Evolutionary conservation across 495 filamentous ascomycete genomes (phyloP).

Genomic region (Chaetomium cochliodes): DNA sequence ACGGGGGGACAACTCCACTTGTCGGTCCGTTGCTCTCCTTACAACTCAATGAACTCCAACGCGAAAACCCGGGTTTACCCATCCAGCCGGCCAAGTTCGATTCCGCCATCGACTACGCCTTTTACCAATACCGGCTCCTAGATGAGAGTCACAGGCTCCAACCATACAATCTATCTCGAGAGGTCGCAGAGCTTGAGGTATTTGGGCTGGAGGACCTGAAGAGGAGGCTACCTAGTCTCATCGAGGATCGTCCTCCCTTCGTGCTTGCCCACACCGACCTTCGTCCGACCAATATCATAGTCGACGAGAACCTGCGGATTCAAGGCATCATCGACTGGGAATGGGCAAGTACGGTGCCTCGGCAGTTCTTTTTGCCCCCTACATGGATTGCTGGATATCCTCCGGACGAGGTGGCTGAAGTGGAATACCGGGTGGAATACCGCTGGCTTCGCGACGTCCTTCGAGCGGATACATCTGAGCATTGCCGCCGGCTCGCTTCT

Average conservation of each 20-base stretch:
- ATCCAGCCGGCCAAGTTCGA: background rate
- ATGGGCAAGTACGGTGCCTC: background rate
- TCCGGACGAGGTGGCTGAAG: no score
- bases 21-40: background rate
- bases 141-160: background rate
- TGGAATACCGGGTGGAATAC: no score
- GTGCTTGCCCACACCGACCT: background rate
- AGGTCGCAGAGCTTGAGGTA: background rate
- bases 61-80: background rate
- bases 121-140: background rate
- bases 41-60: background rate
- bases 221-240: background rate
- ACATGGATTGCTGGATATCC: background rate
- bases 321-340: constrained; percentile 1
- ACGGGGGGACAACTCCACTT: background rate
- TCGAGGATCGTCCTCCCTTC: background rate
- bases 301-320: constrained; percentile 5
- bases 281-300: background rate
- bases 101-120: background rate
- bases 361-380: background rate
- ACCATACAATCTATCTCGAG: background rate
- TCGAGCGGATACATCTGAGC: no score
- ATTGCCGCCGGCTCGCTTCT: no score
- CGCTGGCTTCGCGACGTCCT: no score
- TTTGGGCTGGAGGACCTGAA: background rate